These are phyloP conservation scores for Claviceps arundinis DNA, from an alignment of 2,329 filamentous ascomycete genomes.

Conservation along the genomic window DNA sequence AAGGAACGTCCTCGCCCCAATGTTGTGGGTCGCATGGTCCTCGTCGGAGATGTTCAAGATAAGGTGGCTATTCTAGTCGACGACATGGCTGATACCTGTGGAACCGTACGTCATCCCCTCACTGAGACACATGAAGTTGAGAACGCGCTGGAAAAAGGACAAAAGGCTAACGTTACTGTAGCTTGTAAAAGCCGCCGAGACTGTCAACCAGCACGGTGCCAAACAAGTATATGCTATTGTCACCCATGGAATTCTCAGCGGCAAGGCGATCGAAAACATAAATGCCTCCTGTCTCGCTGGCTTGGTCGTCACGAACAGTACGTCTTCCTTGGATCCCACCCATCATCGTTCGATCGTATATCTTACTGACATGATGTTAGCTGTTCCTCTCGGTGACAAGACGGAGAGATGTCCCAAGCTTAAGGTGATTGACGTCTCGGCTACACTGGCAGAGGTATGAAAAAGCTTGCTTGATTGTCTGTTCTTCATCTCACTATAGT, in stretches of 20 bases:
- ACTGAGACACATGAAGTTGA: neutral
- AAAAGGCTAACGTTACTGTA: conserved; percentile 6
- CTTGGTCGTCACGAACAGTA: conserved; percentile 78
- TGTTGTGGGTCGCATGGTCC: conserved; percentile 79
- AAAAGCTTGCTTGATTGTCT: neutral
- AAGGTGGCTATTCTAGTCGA: conserved; percentile 94
- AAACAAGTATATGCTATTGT: conserved; percentile 87
- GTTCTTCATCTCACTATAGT: neutral
- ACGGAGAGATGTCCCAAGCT: conserved; percentile 65
- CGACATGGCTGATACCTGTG: conserved; percentile 95
- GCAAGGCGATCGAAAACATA: conserved; percentile 74
- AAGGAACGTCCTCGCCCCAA: conserved; percentile 82
- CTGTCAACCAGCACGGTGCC: conserved; percentile 76
- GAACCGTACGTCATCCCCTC: conserved; percentile 37
- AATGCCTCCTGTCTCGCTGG: conserved; percentile 65
- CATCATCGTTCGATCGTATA: neutral
- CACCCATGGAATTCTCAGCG: conserved; percentile 83
- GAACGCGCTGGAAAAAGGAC: neutral
- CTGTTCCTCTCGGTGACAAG: conserved; percentile 53
- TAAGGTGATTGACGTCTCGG: conserved; percentile 83
- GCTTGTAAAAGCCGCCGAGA: conserved; percentile 71
- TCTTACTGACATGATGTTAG: conserved; percentile 15
- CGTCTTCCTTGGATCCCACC: conserved; percentile 9
- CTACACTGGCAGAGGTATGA: conserved; percentile 54
- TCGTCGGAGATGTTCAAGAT: conserved; percentile 86